phyloP scores from a whole-genome alignment of 2,329 filamentous ascomycete genomes.

The Moelleriella libera region DNA sequence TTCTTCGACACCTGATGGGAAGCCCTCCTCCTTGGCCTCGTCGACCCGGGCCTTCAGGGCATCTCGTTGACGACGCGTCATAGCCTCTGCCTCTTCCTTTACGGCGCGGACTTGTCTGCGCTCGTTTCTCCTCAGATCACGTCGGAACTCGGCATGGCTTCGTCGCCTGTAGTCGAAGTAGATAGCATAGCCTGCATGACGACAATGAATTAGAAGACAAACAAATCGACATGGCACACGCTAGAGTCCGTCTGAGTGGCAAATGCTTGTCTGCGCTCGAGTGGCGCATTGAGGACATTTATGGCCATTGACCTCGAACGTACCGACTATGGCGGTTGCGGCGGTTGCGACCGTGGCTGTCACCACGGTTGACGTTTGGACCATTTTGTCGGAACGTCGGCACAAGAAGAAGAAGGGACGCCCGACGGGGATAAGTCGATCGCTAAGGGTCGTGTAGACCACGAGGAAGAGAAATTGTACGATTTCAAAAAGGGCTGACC shows the following conservation, averaged over 20 bases:
- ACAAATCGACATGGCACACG: background rate
- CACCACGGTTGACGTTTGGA: conserved; percentile 39
- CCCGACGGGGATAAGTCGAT: background rate
- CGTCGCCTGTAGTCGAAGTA: conserved; percentile 59
- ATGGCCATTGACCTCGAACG: conserved; percentile 9
- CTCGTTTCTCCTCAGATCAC: conserved; percentile 58
- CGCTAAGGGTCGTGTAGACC: no score
- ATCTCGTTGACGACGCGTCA: conserved; percentile 53
- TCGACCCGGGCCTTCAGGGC: conserved; percentile 63
- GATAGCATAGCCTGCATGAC: conserved; percentile 40
- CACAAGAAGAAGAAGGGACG: background rate
- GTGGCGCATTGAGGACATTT: background rate
- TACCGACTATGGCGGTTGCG: conserved; percentile 47
- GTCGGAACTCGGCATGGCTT: conserved; percentile 49
- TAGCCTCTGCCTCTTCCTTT: conserved; percentile 57
- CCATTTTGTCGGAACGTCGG: conserved; percentile 15
- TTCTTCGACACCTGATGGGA: conserved; percentile 81
- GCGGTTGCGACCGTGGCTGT: conserved; percentile 47
- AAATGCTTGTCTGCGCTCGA: no score
- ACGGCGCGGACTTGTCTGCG: conserved; percentile 56
- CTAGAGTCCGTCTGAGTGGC: no score
- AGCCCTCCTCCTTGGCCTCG: conserved; percentile 78
- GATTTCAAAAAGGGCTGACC: no score
- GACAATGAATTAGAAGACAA: background rate
- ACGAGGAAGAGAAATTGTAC: no score